Base-by-base conservation (phyloP, 768 basidiomycete species). In the Mycena alexandri region DNA sequence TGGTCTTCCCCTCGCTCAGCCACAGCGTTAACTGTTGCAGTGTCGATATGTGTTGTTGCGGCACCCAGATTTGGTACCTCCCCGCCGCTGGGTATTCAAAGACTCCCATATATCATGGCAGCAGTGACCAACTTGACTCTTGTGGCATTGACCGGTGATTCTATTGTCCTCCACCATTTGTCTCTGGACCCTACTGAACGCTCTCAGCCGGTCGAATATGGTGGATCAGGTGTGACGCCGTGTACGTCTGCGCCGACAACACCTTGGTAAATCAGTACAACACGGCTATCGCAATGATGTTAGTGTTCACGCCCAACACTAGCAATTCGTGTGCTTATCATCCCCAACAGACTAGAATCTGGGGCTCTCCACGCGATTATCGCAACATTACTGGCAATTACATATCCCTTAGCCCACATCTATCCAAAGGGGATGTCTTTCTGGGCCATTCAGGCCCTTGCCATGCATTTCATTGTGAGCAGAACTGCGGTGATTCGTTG, bases 91-190 rank as follows among this genome's bases (percentile, higher is more conserved):
- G 29, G 22, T 38, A 38, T 55, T 16, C 13, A 19, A 55, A 34
- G 36, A 16, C 14, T 55, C 29, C 3, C 11, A 41, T 38, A 0
- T 55, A 9, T 55, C 21, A 19, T 7, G 19, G 34, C 2, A 5
- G 36, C 36, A 11, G 38, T 12, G 21, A 55, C n/a, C 36, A 41
- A 55, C 29, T 13, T 41, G 34, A 19, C 38, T 22, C 34, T 41
- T 10, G 38, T 55, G 53, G n/a, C 13, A 10, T n/a, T 55, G n/a
- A 55, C 53, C 7, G 53, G 53, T 41, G 38, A 41, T 11, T 55
- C 5, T 13, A 22, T 38, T 38, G 17, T 22, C 34, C 8, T 7
- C 13, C 22, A 17, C 16, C 8, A 21, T 19, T 12, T 41, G 13
- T n/a, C n/a, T n/a, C n/a, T n/a, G 13, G 8, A 36, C 12, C n/a